Evolutionary conservation across 148 eudicot genomes (phyloP).

Genomic region (Cornus kousa): DNA sequence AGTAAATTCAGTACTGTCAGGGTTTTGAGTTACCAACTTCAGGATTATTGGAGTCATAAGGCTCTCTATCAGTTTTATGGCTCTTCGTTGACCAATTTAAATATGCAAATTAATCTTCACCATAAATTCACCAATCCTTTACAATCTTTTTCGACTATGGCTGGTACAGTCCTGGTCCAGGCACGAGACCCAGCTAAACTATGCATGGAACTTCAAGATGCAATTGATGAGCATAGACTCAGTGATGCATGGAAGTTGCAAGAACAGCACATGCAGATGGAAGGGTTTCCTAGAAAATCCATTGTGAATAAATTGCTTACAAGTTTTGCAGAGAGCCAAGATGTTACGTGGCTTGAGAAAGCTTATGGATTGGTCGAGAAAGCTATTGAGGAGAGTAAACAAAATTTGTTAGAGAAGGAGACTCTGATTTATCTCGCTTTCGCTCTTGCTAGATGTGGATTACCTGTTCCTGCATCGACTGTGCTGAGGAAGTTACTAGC

Average conservation of each 20-base stretch:
- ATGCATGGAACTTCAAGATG: slow-evolving; percentile 55
- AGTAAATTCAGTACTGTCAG: slow-evolving; percentile 8
- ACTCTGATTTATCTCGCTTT: slow-evolving; percentile 68
- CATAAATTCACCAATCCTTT: slow-evolving; percentile 11
- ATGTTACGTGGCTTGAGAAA: slow-evolving; percentile 56
- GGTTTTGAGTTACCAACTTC: slow-evolving; percentile 8
- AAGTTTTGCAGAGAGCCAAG: slow-evolving; percentile 56
- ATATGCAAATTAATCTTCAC: not conserved
- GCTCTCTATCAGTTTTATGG: slow-evolving; percentile 13
- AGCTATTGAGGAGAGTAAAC: slow-evolving; percentile 66
- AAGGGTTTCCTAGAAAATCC: slow-evolving; percentile 87
- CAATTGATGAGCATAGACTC: slow-evolving; percentile 55
- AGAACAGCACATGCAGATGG: slow-evolving; percentile 76
- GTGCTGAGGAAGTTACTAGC: slow-evolving; percentile 73
- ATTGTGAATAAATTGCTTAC: slow-evolving; percentile 51
- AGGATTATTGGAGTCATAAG: slow-evolving; percentile 4
- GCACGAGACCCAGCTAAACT: slow-evolving; percentile 79
- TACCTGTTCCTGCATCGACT: slow-evolving; percentile 60
- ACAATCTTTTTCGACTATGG: slow-evolving; percentile 38
- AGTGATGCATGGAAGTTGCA: slow-evolving; percentile 72
- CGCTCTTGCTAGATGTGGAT: slow-evolving; percentile 60
- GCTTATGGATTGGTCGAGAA: slow-evolving; percentile 71
- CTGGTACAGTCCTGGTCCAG: slow-evolving; percentile 68
- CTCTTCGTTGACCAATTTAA: slow-evolving; percentile 4
- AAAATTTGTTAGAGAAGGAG: slow-evolving; percentile 61